Conservation (phyloP, 805 yeast species). For the Wickerhamiella sergipiensis region DNA sequence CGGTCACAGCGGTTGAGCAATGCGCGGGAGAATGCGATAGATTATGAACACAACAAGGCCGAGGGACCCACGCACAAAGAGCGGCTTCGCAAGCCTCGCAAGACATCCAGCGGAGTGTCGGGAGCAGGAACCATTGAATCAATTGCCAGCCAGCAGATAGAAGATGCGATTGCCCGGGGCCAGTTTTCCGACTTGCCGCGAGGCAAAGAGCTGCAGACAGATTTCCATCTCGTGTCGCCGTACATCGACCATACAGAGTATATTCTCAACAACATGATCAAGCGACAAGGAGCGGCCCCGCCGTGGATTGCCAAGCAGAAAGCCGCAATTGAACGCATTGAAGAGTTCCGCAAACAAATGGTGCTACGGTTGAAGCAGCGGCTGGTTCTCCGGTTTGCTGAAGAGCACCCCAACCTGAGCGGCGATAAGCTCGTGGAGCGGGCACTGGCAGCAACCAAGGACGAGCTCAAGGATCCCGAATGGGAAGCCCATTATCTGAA, state of each 20-base stretch:
- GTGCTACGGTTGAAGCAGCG: slow-evolving; percentile 19
- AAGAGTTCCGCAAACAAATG: slow-evolving; percentile 31
- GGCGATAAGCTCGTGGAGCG: background rate
- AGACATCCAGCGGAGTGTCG: slow-evolving; percentile 9
- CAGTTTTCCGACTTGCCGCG: slow-evolving; percentile 49
- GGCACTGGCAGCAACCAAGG: slow-evolving; percentile 1
- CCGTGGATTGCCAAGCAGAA: slow-evolving; percentile 83
- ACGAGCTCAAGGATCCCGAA: slow-evolving; percentile 7
- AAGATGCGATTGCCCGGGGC: slow-evolving; percentile 60
- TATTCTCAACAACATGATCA: slow-evolving; percentile 61
- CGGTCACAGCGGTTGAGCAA: slow-evolving; percentile 32
- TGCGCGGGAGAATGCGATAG: slow-evolving; percentile 56
- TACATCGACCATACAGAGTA: slow-evolving; percentile 58
- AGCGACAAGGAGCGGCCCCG: slow-evolving; percentile 63
- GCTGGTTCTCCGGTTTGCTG: slow-evolving; percentile 12
- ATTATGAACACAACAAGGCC: slow-evolving; percentile 38
- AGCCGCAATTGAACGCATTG: slow-evolving; percentile 36
- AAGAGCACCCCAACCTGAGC: slow-evolving; percentile 9
- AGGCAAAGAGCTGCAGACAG: slow-evolving; percentile 41
- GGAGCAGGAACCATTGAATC: slow-evolving; percentile 33
- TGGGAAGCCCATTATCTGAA: slow-evolving; percentile 29
- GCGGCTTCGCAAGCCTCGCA: slow-evolving; percentile 6
- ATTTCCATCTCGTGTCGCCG: slow-evolving; percentile 25
- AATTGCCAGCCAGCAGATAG: slow-evolving; percentile 62
- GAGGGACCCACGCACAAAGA: slow-evolving; percentile 18